Evolutionary conservation across 2,329 filamentous ascomycete genomes (phyloP).

Genomic region (Cladosporium austrohemisphaericum): DNA sequence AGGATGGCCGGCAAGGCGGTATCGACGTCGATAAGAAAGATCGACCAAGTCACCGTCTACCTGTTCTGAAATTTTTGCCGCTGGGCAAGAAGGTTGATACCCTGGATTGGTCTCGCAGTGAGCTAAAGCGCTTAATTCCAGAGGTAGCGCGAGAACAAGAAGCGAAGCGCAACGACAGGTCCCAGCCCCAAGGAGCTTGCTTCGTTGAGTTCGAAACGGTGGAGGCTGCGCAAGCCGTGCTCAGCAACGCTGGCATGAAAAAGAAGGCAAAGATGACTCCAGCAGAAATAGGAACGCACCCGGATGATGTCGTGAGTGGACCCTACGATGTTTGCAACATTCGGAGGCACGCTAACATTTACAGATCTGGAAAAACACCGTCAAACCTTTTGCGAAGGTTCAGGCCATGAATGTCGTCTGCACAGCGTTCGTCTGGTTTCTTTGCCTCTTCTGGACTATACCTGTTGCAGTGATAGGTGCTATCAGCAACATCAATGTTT

Average conservation of each 20-base stretch:
- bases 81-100: conserved; percentile 83
- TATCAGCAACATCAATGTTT: conserved; percentile 41
- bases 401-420: conserved; percentile 31
- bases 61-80: conserved; percentile 50
- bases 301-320: conserved; percentile 31
- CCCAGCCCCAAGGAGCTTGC: conserved; percentile 65
- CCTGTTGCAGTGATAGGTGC: conserved; percentile 44
- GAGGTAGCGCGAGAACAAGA: conserved; percentile 65
- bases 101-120: conserved; percentile 77
- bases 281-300: conserved; percentile 39
- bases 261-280: conserved; percentile 34
- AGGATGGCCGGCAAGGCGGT: not conserved
- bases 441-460: conserved; percentile 46
- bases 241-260: conserved; percentile 45
- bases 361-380: conserved; percentile 41
- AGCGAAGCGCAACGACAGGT: conserved; percentile 62
- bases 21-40: conserved; percentile 55
- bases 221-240: conserved; percentile 75
- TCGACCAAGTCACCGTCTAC: conserved; percentile 67
- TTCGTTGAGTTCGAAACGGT: conserved; percentile 87
- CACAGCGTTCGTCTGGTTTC: conserved; percentile 37
- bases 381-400: conserved; percentile 34
- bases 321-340: conserved; percentile 19
- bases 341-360: not conserved
- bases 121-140: conserved; percentile 69